These are phyloP conservation scores for Populus tomentosa DNA, from an alignment of 441 rosid species.

Conservation along the genomic window DNA sequence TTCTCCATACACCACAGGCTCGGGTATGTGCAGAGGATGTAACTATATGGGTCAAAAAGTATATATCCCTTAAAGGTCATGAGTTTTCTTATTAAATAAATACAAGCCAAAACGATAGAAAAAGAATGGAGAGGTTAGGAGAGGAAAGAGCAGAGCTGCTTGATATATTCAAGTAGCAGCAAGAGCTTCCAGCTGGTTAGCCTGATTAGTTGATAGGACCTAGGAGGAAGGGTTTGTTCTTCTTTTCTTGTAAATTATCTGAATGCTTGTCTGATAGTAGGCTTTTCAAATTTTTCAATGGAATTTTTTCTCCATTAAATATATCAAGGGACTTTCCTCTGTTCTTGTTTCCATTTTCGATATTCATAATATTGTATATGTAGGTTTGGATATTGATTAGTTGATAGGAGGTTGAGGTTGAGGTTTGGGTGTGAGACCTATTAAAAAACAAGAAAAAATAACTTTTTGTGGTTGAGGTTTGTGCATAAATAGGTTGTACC, in stretches of 20 bases:
- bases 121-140: neutral
- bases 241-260: neutral
- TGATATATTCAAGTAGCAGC: neutral
- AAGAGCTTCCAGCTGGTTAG: neutral
- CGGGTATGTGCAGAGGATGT: slow-evolving; percentile 91
- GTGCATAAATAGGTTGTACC: no score
- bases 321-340: neutral
- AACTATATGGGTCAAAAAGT: slow-evolving; percentile 89
- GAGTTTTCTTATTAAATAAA: slow-evolving; percentile 70
- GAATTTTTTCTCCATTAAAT: no score
- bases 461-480: no score
- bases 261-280: neutral
- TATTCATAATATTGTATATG: neutral
- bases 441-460: no score
- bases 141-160: neutral
- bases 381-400: no score
- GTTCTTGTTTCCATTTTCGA: neutral
- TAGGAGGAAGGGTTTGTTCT: neutral
- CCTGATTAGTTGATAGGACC: neutral
- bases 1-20: slow-evolving; percentile 82
- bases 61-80: slow-evolving; percentile 78
- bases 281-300: neutral
- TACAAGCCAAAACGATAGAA: neutral
- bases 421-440: no score
- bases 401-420: neutral